A percentile compares a stretch with the other conserved stretches of the same genome.
Conservation (phyloP, 2,329 filamentous ascomycete genomes). For the Paraphoma sp. region DNA sequence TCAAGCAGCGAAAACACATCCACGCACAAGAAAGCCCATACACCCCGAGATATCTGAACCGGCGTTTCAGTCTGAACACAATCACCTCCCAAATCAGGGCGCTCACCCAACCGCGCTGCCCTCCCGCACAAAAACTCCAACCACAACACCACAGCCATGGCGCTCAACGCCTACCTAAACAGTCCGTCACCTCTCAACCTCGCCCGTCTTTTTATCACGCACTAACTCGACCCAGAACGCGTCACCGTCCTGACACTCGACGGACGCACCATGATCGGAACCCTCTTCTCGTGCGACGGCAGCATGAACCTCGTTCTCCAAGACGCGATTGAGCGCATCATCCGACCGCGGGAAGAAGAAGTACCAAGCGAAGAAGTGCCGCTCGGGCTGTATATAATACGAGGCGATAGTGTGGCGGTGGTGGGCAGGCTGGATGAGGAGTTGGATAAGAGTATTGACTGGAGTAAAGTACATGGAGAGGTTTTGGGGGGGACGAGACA, state of each 20-base stretch:
- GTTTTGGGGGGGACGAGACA: constrained; percentile 88
- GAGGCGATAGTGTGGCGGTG: constrained; percentile 92
- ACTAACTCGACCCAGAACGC: constrained; percentile 68
- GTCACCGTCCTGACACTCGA: constrained; percentile 92
- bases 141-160: constrained; percentile 36
- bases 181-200: constrained; percentile 33
- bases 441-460: constrained; percentile 89
- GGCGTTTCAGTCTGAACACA: background rate
- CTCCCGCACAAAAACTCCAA: background rate
- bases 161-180: constrained; percentile 53
- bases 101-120: no score
- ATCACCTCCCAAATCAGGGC: no score
- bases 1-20: background rate
- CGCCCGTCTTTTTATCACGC: background rate
- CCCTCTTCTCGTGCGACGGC: constrained; percentile 84
- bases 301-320: constrained; percentile 90
- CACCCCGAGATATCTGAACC: background rate
- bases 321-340: constrained; percentile 86
- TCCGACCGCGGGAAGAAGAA: constrained; percentile 81
- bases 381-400: constrained; percentile 87
- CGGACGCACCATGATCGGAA: constrained; percentile 79
- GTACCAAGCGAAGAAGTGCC: constrained; percentile 81
- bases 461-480: constrained; percentile 85
- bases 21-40: background rate
- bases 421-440: constrained; percentile 90